A percentile compares a stretch with the other conserved stretches of the same genome.
Evolutionary conservation across 495 filamentous ascomycete genomes (phyloP).

Genomic region (Xylaria castorea): DNA sequence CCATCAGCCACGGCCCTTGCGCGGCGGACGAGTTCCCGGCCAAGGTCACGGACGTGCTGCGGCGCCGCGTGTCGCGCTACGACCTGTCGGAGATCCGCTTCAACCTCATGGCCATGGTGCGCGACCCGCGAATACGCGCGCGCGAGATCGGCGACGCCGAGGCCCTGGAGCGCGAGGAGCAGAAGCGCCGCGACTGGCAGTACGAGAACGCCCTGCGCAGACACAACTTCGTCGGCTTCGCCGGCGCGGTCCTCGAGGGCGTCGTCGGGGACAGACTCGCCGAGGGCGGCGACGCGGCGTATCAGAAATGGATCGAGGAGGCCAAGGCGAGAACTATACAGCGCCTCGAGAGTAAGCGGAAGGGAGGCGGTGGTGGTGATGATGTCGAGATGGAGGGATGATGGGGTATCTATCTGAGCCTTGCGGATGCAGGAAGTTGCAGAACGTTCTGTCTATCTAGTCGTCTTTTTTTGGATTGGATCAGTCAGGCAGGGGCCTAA

Average conservation of each 20-base stretch:
- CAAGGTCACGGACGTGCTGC: constrained; percentile 85
- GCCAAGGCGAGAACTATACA: constrained; percentile 74
- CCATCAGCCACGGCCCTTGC: constrained; percentile 85
- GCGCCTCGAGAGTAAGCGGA: constrained; percentile 60
- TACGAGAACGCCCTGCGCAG: constrained; percentile 94
- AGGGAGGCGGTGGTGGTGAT: constrained; percentile 48
- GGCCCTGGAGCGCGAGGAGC: constrained; percentile 77
- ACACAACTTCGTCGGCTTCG: constrained; percentile 97
- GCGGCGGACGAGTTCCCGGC: constrained; percentile 72
- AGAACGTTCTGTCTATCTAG: background rate
- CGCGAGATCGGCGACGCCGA: constrained; percentile 84
- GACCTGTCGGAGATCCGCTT: constrained; percentile 89
- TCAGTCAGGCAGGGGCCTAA: background rate
- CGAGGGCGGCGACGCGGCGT: constrained; percentile 64
- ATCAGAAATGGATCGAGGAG: constrained; percentile 79
- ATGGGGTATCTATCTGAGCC: background rate
- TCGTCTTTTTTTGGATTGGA: background rate
- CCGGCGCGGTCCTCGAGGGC: constrained; percentile 87
- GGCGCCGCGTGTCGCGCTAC: constrained; percentile 83
- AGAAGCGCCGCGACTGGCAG: constrained; percentile 83
- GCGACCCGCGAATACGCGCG: constrained; percentile 77
- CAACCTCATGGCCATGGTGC: constrained; percentile 91
- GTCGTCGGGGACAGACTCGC: constrained; percentile 75
- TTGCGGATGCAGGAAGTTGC: background rate
- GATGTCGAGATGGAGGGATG: constrained; percentile 55